A percentile compares a stretch with the other conserved stretches of the same genome.
phyloP scores from a whole-genome alignment of 805 yeast species.

The Metschnikowia santaceciliae region DNA sequence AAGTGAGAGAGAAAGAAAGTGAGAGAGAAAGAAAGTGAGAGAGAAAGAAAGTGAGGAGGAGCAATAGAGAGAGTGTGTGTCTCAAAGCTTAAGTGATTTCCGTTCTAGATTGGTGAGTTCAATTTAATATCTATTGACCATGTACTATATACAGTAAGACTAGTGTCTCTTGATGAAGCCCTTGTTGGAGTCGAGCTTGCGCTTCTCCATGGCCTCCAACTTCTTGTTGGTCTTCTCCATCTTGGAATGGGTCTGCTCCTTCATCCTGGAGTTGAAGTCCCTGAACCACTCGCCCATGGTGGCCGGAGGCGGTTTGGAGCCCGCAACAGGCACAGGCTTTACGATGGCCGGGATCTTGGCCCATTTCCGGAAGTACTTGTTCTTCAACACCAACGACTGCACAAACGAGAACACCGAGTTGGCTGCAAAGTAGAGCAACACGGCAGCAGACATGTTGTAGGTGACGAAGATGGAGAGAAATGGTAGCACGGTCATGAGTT shows the following conservation, averaged over 20 bases:
- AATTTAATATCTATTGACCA: too few species aligned
- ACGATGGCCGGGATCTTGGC: slow-evolving; percentile 61
- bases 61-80: too few species aligned
- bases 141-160: neutral
- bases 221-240: slow-evolving; percentile 34
- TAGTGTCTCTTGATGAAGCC: slow-evolving; percentile 41
- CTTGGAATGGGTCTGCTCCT: slow-evolving; percentile 30
- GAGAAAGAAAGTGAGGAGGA: too few species aligned
- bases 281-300: slow-evolving; percentile 37
- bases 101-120: too few species aligned
- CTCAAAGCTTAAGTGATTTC: too few species aligned
- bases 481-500: slow-evolving; percentile 69
- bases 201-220: slow-evolving; percentile 35
- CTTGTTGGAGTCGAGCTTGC: slow-evolving; percentile 26
- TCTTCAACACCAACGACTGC: slow-evolving; percentile 68
- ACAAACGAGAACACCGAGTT: slow-evolving; percentile 71
- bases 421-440: slow-evolving; percentile 78
- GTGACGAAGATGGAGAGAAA: slow-evolving; percentile 84
- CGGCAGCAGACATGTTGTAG: slow-evolving; percentile 79
- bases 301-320: slow-evolving; percentile 26
- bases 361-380: slow-evolving; percentile 50
- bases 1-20: too few species aligned
- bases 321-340: slow-evolving; percentile 42
- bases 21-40: too few species aligned
- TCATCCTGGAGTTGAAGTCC: slow-evolving; percentile 28